Evolutionary conservation across 2,329 filamentous ascomycete genomes (phyloP), one percentile per base, ranked within the genome.

Genomic region (Epichloe amarillans): DNA sequence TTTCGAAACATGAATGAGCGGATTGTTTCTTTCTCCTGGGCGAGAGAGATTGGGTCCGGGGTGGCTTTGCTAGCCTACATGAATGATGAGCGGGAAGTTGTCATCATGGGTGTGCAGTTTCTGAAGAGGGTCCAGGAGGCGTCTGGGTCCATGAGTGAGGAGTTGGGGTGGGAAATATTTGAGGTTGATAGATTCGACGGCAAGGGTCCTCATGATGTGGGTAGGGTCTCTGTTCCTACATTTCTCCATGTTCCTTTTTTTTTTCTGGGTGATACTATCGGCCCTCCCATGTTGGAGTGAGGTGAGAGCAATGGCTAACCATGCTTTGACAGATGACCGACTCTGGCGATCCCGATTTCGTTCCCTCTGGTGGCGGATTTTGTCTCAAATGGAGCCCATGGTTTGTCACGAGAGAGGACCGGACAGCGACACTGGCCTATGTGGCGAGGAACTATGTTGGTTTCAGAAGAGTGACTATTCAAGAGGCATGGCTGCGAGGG

Each of bases 361-460:
- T 69, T 3, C 72, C 75, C 2, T 66, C 62, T 30, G 69, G 68
- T 5, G 76, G 73, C 4, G 70, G 72, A 0, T 79, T 75, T 51
- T 71, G 72, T 3, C 57, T 81, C 3, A 72, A 65, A 56, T 81
- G 75, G 73, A 74, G 75, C 30, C 75, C 77, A 0, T 81, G 77
- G 77, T 52, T 71, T 2, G 59, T 63, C 2, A 58, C 56, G 0
- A 61, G 61, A 2, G 63, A 59, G 5, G 64, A 58, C 1, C 64
- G 64, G 19, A 69, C 66, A 0, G 71, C 72, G 17, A 67, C 75
- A 1, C 52, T 82, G 3, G 74, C 75, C 0, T 79, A 77, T 55
- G 60, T 76, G 10, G 64, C 73, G 1, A 67, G 65, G 37, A 73
- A 76, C 54, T 72, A 79, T 51, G 69, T 80, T 43, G 77, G 77